These are phyloP conservation scores for Halenospora varia DNA, from an alignment of 495 filamentous ascomycete species.

Conservation along the genomic window DNA sequence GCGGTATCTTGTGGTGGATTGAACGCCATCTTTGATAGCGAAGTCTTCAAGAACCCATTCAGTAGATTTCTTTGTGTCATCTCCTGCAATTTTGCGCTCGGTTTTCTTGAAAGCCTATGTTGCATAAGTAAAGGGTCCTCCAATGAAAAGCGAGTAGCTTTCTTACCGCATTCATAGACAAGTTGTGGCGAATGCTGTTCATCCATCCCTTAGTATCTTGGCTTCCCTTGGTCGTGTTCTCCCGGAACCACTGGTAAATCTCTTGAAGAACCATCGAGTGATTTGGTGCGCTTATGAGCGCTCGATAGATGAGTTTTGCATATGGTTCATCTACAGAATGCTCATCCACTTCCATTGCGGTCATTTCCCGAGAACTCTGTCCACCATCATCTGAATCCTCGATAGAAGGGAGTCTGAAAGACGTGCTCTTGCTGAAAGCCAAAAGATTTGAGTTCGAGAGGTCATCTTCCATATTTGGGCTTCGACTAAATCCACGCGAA, in stretches of 20 bases:
- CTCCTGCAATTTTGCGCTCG: constrained; percentile 37
- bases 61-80: constrained; percentile 52
- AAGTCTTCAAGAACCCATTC: constrained; percentile 66
- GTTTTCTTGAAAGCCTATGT: constrained; percentile 63
- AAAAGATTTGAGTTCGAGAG: neutral
- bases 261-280: constrained; percentile 75
- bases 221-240: constrained; percentile 72
- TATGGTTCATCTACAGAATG: constrained; percentile 58
- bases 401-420: constrained; percentile 6
- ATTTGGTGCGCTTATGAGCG: constrained; percentile 59
- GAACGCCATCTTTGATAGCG: constrained; percentile 57
- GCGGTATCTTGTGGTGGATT: constrained; percentile 73
- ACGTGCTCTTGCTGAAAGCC: neutral
- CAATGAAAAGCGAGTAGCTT: neutral
- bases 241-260: constrained; percentile 86
- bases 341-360: constrained; percentile 21
- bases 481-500: constrained; percentile 16
- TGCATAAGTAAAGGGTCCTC: neutral
- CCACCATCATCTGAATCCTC: constrained; percentile 19
- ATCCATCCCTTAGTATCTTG: constrained; percentile 75
- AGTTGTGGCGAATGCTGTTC: constrained; percentile 94
- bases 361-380: constrained; percentile 21
- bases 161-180: constrained; percentile 94
- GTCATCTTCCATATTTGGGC: constrained; percentile 15
- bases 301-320: constrained; percentile 74